Percentiles rank a stretch among this genome's conserved stretches.
Conservation (phyloP, 371 early-diverging fungal genomes). For the Mucor indicus region DNA sequence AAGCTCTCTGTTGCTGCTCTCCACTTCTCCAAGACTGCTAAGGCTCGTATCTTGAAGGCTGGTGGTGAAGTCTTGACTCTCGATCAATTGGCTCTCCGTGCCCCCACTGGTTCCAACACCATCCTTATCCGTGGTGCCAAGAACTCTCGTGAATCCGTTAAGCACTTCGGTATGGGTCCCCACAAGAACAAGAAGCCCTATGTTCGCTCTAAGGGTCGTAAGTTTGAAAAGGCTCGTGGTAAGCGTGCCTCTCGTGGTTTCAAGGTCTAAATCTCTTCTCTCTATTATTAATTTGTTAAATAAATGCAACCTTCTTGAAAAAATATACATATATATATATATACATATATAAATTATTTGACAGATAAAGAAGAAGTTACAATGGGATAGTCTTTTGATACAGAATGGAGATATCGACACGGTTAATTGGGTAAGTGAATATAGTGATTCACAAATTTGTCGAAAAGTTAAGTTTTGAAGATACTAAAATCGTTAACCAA, state of each 20-base stretch:
- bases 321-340: too few species aligned
- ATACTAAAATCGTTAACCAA: too few species aligned
- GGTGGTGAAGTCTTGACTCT: constrained; percentile 98
- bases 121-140: constrained; percentile 84
- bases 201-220: constrained; percentile 96
- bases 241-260: constrained; percentile 91
- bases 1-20: constrained; percentile 96
- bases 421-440: too few species aligned
- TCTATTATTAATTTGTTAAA: too few species aligned
- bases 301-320: too few species aligned
- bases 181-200: constrained; percentile 79
- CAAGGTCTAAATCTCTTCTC: constrained; percentile 62
- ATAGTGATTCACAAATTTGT: too few species aligned
- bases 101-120: constrained; percentile 96
- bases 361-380: too few species aligned
- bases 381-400: too few species aligned
- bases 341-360: too few species aligned
- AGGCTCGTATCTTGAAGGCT: constrained; percentile 95
- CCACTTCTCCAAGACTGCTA: constrained; percentile 89
- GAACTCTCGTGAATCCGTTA: constrained; percentile 94
- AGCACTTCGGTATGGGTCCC: constrained; percentile 79
- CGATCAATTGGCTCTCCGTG: constrained; percentile 97
- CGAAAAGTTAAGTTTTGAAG: too few species aligned
- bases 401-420: too few species aligned
- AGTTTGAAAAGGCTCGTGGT: constrained; percentile 98